Base-by-base conservation (phyloP, 257 asterid species). In the Nicotiana obtusifolia region DNA sequence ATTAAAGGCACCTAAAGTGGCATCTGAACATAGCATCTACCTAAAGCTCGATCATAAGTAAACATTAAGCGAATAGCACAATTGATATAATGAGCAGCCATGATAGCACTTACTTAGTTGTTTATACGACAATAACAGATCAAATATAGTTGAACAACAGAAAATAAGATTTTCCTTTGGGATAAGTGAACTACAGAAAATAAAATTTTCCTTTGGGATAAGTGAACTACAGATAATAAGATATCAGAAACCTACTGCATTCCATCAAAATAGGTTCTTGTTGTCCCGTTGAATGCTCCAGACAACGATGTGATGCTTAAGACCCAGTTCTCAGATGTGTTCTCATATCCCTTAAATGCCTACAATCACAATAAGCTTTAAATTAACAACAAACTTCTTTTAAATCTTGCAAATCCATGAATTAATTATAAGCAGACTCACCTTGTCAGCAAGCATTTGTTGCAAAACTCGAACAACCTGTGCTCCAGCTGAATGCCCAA, bases 361-460 rank as follows among this genome's bases (percentile, higher is more conserved):
- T 96, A 86, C 82, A 84, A 84, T 68, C 49, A 78, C 6, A 80
- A 24, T 4, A 30, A 77, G 7, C 68, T 57, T 16, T 49, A 17
- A 71, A 13, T 77, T 80, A 82, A 69, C 37, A 67, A 61, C 14
- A 20, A 28, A 67, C 52, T 24, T 4, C 20, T 17, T 19, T 37
- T 5, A 22, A 57, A 53, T 56, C 78, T 77, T 19, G 37, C 68
- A 49, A 26, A 33, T 56, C 17, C 17, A 67, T 5, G 1, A 59
- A 54, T 64, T 75, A 66, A 71, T 22, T 11, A 56, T 54, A 64
- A 76, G 24, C 28, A 76, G 20, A 60, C 69, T 67, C 20, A 90
- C 99, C 97, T 91, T 94, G 82, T 92, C 97, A 22, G 95, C 98
- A n/a, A 96, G 98, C 99, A 94, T 94, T 91, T 94, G 97, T 86